These are phyloP conservation scores for Leccinum variicolor DNA, from an alignment of 768 basidiomycete genomes.

Conservation along the genomic window DNA sequence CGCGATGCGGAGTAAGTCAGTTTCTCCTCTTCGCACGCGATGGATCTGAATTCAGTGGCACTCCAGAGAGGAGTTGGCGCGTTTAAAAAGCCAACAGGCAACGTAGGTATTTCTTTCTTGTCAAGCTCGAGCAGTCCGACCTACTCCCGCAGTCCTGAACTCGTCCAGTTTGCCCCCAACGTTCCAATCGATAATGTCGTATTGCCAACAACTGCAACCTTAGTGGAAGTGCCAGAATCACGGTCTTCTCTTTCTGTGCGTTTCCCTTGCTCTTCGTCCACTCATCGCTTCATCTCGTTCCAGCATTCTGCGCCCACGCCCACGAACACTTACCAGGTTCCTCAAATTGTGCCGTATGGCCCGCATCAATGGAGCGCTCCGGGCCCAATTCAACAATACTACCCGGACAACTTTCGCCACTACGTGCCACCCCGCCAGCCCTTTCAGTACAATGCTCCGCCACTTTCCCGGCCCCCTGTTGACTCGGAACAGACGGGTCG, in stretches of 20 bases:
- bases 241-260: slow-evolving; percentile 14
- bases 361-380: not conserved
- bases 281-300: slow-evolving; percentile 6
- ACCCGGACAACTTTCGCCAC: not conserved
- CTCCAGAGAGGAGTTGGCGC: slow-evolving; percentile 20
- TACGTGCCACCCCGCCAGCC: slow-evolving; percentile 2
- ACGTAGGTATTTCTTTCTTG: slow-evolving; percentile 11
- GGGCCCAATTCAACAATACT: not conserved
- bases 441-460: not conserved
- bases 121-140: not conserved
- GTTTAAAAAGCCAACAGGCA: slow-evolving; percentile 10
- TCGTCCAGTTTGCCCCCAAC: slow-evolving; percentile 14
- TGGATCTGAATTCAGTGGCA: slow-evolving; percentile 1
- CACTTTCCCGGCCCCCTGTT: slow-evolving; percentile 1
- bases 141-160: slow-evolving; percentile 11
- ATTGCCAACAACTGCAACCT: slow-evolving; percentile 33
- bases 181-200: slow-evolving; percentile 15
- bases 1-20: slow-evolving; percentile 42
- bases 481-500: slow-evolving; percentile 8
- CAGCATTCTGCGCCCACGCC: slow-evolving; percentile 9
- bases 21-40: not conserved
- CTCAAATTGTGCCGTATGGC: slow-evolving; percentile 11
- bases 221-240: slow-evolving; percentile 31
- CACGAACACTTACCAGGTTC: not conserved
- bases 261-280: not conserved